phyloP scores from a whole-genome alignment of 148 eudicot genomes.

The Rhododendron griersonianum region DNA sequence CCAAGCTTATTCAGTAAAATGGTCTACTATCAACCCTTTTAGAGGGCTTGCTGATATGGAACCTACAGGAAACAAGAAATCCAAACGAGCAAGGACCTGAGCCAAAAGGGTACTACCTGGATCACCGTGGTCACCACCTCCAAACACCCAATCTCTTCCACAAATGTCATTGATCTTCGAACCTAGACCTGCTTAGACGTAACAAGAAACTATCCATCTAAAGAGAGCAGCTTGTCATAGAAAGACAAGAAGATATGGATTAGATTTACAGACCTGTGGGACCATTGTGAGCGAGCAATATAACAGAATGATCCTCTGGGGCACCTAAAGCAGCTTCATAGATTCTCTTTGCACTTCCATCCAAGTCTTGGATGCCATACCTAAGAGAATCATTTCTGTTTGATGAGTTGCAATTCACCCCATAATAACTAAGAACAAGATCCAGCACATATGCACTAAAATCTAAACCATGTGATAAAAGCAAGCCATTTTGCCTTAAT shows the following conservation, averaged over 20 bases:
- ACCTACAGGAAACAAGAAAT: background rate
- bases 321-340: slow-evolving; percentile 53
- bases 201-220: background rate
- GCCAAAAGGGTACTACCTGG: slow-evolving; percentile 48
- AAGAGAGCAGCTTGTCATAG: background rate
- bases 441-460: background rate
- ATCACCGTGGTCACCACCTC: slow-evolving; percentile 91
- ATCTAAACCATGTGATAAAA: background rate
- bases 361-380: slow-evolving; percentile 63
- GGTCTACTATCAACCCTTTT: background rate
- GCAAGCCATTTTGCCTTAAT: background rate
- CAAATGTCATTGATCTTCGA: slow-evolving; percentile 76
- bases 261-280: slow-evolving; percentile 58
- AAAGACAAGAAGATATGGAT: background rate
- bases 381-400: slow-evolving; percentile 31
- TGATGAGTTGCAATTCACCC: slow-evolving; percentile 1
- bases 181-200: slow-evolving; percentile 61
- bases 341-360: slow-evolving; percentile 68
- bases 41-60: background rate
- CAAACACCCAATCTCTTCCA: slow-evolving; percentile 76
- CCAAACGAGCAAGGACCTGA: background rate
- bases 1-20: background rate
- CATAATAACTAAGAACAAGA: background rate
- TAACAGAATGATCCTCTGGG: slow-evolving; percentile 52
- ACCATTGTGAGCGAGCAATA: slow-evolving; percentile 91